Evolutionary conservation across 2,329 filamentous ascomycete genomes (phyloP), one percentile per base, ranked within the genome.

Genomic region (Fusarium palustre): DNA sequence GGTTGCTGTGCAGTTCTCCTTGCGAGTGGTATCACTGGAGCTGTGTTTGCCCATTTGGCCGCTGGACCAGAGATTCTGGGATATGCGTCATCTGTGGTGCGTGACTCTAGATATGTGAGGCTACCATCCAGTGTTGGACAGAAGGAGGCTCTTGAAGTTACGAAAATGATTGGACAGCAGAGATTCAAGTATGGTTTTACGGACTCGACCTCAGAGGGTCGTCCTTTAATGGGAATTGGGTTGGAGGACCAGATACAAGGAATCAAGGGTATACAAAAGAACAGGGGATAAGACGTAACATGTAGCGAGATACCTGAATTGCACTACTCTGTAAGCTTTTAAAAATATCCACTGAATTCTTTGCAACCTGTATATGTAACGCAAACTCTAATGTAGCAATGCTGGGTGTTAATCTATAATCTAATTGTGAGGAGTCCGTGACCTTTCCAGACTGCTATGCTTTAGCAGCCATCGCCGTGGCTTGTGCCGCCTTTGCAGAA

Each of bases 401-500:
- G 3, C 13, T 13, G 9, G 2, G 11, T 30, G 30, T 52, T 30
- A 30, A 6, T 52, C 13, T 41, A 28, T 41, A 11, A 18, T 22
- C 20, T n/a, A 15, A 1, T 2, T 3, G 4, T 22, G 5, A n/a
- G 9, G 9, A 16, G 15, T 12, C 2, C 8, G 4, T 10, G 8
- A n/a, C 7, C 3, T 3, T 6, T 16, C 10, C 13, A 28, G 15
- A 2, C 0, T 13, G 4, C 30, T 25, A 48, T 2, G 30, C 60
- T 20, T 69, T 69, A 3, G 34, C 34, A 10, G 61, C 60, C 36
- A 45, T 43, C 12, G 66, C 56, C 11, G 53, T 24, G 3, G 64
- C 67, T 6, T 45, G 66, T 33, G 71, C 71, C 2, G 71, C 71
- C 4, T 68, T 62, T 13, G 69, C 67, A 9, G 71, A 66, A n/a